Evolutionary conservation across 345 rosid species (phyloP).

Genomic region (Cochlearia excelsa): DNA sequence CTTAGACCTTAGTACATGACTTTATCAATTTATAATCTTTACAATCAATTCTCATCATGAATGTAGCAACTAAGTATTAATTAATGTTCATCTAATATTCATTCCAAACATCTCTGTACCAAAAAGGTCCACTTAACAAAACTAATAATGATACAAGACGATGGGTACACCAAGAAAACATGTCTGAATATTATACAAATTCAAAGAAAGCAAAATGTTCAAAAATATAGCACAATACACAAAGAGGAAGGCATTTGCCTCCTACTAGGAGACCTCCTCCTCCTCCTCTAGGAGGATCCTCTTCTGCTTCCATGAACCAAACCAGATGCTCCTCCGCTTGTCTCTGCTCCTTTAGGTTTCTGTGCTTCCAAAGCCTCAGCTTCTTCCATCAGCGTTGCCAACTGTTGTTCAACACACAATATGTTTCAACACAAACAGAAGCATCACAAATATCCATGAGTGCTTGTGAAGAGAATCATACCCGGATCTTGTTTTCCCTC

Average conservation of each 20-base stretch:
- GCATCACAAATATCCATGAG: conserved; percentile 6
- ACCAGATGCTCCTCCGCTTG: conserved; percentile 44
- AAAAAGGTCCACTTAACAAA: conserved; percentile 5
- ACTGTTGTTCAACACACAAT: conserved; percentile 48
- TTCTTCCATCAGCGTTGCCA: conserved; percentile 57
- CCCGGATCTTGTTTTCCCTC: conserved; percentile 88
- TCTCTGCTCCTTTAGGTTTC: conserved; percentile 39
- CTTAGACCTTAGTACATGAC: conserved; percentile 1
- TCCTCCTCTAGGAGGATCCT: conserved; percentile 28
- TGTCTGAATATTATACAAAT: conserved; percentile 20
- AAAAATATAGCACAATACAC: conserved; percentile 14
- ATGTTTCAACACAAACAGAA: neutral
- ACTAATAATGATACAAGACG: conserved; percentile 8
- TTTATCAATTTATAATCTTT: conserved; percentile 5
- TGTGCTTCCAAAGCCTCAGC: conserved; percentile 62
- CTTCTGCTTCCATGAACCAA: conserved; percentile 45
- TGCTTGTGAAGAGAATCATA: conserved; percentile 27
- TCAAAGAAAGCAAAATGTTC: conserved; percentile 2
- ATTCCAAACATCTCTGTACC: conserved; percentile 12
- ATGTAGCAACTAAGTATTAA: neutral
- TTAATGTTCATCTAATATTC: neutral
- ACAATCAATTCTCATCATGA: neutral
- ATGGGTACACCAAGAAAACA: conserved; percentile 4
- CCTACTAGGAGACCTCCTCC: conserved; percentile 9
- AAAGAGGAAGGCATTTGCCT: conserved; percentile 4